Conservation (phyloP, 2,329 filamentous ascomycete species). For the Fusarium haematococcum region DNA sequence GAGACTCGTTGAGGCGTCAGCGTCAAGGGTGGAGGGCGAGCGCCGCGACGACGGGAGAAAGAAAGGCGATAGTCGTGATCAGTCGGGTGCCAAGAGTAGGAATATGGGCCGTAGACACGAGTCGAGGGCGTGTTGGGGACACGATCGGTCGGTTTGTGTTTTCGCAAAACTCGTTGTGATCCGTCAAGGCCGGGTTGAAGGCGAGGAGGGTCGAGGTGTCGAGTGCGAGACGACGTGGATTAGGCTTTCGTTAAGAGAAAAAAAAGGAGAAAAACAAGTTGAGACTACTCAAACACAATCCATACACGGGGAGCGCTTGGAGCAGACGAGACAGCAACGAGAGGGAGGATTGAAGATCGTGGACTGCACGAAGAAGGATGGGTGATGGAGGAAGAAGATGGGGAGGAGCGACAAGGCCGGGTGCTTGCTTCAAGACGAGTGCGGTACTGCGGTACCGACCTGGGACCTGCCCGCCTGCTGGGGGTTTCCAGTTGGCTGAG, state of each 20-base stretch:
- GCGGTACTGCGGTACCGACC: conserved; percentile 46
- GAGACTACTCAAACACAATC: conserved; percentile 45
- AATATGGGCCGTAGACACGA: conserved; percentile 31
- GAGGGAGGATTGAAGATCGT: conserved; percentile 45
- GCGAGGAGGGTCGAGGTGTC: conserved; percentile 40
- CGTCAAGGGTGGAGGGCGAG: conserved; percentile 37
- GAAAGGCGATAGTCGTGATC: conserved; percentile 13
- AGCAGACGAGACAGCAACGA: conserved; percentile 37
- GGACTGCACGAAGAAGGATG: conserved; percentile 50
- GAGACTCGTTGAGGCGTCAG: conserved; percentile 17
- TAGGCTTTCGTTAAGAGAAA: conserved; percentile 19
- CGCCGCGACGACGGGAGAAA: conserved; percentile 27
- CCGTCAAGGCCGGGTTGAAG: conserved; percentile 44
- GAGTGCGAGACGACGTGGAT: conserved; percentile 39
- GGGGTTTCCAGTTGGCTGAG: conserved; percentile 44
- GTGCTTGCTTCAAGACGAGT: conserved; percentile 47
- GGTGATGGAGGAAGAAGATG: conserved; percentile 50
- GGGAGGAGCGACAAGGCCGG: conserved; percentile 53
- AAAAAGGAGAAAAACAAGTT: conserved; percentile 31
- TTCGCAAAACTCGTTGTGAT: conserved; percentile 49
- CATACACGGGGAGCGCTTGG: conserved; percentile 31
- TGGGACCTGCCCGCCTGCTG: conserved; percentile 37
- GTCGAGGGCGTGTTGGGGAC: conserved; percentile 37
- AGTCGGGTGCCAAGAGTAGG: conserved; percentile 19
- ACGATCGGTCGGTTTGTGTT: conserved; percentile 44